A percentile compares a stretch with the other conserved stretches of the same genome.
These are phyloP conservation scores for Suillus americanus DNA, from an alignment of 768 basidiomycete species.

Conservation along the genomic window DNA sequence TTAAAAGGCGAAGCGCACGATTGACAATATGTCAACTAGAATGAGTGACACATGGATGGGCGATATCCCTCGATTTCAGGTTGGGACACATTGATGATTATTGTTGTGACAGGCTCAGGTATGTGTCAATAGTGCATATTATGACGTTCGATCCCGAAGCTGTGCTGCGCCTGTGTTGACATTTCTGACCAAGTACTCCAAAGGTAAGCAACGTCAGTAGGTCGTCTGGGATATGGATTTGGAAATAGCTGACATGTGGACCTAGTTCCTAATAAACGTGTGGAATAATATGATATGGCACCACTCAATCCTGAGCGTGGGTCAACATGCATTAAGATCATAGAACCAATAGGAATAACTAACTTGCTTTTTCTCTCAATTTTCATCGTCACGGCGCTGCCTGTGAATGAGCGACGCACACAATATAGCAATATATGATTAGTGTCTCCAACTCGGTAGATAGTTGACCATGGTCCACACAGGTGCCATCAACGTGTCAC, in stretches of 20 bases:
- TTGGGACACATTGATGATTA: not conserved
- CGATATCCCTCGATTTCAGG: not conserved
- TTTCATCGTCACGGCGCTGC: constrained; percentile 88
- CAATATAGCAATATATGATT: constrained; percentile 81
- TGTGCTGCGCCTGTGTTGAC: not conserved
- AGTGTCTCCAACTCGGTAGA: constrained; percentile 91
- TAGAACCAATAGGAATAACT: too few species aligned
- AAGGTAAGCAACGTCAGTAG: not conserved
- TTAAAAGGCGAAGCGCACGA: not conserved
- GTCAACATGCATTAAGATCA: not conserved
- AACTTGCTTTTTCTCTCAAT: constrained; percentile 82
- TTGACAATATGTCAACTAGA: not conserved
- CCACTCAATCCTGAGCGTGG: constrained; percentile 34
- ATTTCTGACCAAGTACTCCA: not conserved
- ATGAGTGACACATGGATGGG: not conserved
- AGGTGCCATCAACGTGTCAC: constrained; percentile 84
- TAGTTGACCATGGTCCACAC: constrained; percentile 91
- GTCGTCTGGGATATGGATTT: not conserved
- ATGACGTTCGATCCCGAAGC: not conserved
- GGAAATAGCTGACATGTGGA: too few species aligned
- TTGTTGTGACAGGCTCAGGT: not conserved
- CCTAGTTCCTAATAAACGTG: constrained; percentile 58
- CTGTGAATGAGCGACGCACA: constrained; percentile 91
- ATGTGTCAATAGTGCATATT: not conserved
- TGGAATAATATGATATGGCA: constrained; percentile 83